phyloP scores from a whole-genome alignment of 2,329 filamentous ascomycete species.

The Fusarium sp. region DNA sequence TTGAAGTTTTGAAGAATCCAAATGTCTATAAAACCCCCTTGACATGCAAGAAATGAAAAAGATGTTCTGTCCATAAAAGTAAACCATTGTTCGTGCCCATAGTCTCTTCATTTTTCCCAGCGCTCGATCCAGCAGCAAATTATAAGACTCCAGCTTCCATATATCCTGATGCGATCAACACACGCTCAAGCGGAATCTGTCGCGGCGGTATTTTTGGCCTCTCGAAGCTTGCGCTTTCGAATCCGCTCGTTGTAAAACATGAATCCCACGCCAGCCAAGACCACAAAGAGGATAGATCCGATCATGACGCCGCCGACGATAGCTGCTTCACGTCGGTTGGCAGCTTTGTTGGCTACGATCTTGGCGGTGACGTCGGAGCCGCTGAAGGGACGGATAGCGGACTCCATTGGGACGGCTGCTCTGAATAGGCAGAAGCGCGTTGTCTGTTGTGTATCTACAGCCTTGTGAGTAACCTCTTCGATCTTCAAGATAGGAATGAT shows the following conservation, averaged over 20 bases:
- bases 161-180: too few relatives aligned
- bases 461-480: not conserved
- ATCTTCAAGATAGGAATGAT: not conserved
- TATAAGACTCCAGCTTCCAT: not conserved
- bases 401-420: slow-evolving; percentile 20
- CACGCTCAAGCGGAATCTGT: slow-evolving; percentile 7
- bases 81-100: not conserved
- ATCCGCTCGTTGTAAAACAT: slow-evolving; percentile 12
- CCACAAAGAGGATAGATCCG: slow-evolving; percentile 11
- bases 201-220: slow-evolving; percentile 9
- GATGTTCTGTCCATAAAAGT: not conserved
- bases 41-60: not conserved
- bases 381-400: slow-evolving; percentile 5
- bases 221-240: slow-evolving; percentile 9
- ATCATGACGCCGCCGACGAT: slow-evolving; percentile 19
- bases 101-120: not conserved
- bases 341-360: not conserved
- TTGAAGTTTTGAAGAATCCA: not conserved
- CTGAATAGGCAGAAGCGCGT: not conserved
- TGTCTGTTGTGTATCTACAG: not conserved
- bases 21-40: not conserved
- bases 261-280: slow-evolving; percentile 9
- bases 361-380: not conserved
- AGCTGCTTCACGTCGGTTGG: slow-evolving; percentile 9
- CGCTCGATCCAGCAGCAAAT: not conserved